Evolutionary conservation across 192 early-diverging fungal genomes (phyloP).

Genomic region (Coemansia sp.): DNA sequence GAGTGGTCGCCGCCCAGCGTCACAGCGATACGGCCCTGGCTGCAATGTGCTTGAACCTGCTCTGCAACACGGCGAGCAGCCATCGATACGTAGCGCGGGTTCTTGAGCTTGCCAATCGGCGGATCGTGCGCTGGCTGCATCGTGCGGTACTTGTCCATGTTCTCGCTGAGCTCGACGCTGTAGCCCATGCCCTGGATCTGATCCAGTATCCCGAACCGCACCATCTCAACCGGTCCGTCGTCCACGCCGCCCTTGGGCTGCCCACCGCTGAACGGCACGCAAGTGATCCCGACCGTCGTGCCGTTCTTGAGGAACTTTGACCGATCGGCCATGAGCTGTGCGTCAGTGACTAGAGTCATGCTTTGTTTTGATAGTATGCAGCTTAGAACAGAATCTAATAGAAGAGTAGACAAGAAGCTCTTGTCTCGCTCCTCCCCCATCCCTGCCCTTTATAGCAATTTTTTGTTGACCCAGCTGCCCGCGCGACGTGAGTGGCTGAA

Average conservation of each 20-base stretch:
- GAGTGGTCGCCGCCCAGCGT: constrained; percentile 97
- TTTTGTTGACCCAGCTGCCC: background rate
- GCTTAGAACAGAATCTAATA: background rate
- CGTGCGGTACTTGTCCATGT: constrained; percentile 66
- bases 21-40: constrained; percentile 74
- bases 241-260: constrained; percentile 90
- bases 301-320: constrained; percentile 60
- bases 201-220: constrained; percentile 81
- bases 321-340: constrained; percentile 42
- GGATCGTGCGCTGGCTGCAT: constrained; percentile 71
- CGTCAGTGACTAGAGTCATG: constrained; percentile 17
- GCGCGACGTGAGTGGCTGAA: background rate
- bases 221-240: constrained; percentile 76
- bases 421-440: background rate
- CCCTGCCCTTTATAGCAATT: background rate
- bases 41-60: constrained; percentile 64
- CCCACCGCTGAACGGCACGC: constrained; percentile 72
- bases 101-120: constrained; percentile 78
- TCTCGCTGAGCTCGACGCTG: constrained; percentile 69
- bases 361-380: background rate
- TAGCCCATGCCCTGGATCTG: constrained; percentile 84
- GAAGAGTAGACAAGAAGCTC: no score
- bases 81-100: constrained; percentile 77
- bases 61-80: constrained; percentile 70
- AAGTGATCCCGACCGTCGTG: constrained; percentile 69